A percentile compares a stretch with the other conserved stretches of the same genome.
Conservation (phyloP, 2,329 filamentous ascomycete genomes). For the Monilinia laxa region DNA sequence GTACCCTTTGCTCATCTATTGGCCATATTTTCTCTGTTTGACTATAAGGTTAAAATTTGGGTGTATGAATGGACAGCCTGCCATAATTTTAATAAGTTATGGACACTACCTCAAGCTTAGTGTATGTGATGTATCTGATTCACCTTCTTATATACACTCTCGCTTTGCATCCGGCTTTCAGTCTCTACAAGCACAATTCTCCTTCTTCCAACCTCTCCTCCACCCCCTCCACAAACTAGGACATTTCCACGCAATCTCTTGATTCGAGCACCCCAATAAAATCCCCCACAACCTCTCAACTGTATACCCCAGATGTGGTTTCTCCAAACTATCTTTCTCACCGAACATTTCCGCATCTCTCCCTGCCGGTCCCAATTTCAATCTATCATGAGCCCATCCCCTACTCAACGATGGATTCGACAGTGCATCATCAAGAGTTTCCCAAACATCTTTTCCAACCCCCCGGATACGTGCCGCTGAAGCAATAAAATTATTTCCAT, state of each 20-base stretch:
- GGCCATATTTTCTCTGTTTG: too few relatives aligned
- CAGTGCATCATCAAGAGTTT: constrained; percentile 35
- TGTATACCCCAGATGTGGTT: constrained; percentile 41
- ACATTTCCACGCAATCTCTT: constrained; percentile 37
- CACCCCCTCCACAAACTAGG: constrained; percentile 31
- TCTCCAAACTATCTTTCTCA: constrained; percentile 34
- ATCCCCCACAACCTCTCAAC: constrained; percentile 44
- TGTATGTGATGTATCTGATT: background rate
- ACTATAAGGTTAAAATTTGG: too few relatives aligned
- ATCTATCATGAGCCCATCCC: constrained; percentile 37
- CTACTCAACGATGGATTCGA: constrained; percentile 30
- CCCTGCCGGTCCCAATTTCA: constrained; percentile 27
- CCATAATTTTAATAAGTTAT: rapidly evolving
- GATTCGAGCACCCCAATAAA: constrained; percentile 40
- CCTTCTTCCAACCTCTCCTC: constrained; percentile 30
- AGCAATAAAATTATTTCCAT: constrained; percentile 50
- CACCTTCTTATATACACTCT: background rate
- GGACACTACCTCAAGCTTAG: background rate
- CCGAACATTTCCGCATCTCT: constrained; percentile 33
- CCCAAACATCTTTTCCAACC: constrained; percentile 32
- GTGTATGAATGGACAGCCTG: background rate
- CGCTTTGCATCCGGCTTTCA: background rate
- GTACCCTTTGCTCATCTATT: too few relatives aligned
- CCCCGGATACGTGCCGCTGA: constrained; percentile 46
- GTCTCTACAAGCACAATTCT: constrained; percentile 32